phyloP scores from a whole-genome alignment of 805 yeast species.

The Wickerhamomyces ciferrii region DNA sequence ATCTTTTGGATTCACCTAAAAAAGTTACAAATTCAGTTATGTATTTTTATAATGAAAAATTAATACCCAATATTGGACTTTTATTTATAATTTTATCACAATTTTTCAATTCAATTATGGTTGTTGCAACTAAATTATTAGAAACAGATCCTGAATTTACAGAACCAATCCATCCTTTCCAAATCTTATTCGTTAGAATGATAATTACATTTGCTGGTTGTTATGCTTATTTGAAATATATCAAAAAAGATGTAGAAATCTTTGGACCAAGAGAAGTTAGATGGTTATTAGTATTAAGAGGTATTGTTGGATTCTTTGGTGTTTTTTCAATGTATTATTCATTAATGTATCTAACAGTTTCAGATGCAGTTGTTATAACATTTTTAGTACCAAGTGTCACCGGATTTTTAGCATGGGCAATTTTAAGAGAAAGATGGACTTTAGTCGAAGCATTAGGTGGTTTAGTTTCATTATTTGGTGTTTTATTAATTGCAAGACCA shows the following conservation, averaged over 20 bases:
- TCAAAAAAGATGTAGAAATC: slow-evolving; percentile 54
- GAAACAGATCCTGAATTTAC: slow-evolving; percentile 58
- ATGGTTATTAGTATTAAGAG: slow-evolving; percentile 51
- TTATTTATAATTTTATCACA: slow-evolving; percentile 56
- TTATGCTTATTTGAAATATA: slow-evolving; percentile 44
- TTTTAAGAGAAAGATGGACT: slow-evolving; percentile 64
- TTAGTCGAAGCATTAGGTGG: slow-evolving; percentile 67
- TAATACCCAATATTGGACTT: slow-evolving; percentile 40
- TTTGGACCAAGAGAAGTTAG: slow-evolving; percentile 64
- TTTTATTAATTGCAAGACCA: slow-evolving; percentile 78
- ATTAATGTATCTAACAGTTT: slow-evolving; percentile 63
- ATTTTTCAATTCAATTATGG: slow-evolving; percentile 73
- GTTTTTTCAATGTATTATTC: slow-evolving; percentile 78
- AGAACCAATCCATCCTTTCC: slow-evolving; percentile 68
- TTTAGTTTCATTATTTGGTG: slow-evolving; percentile 65
- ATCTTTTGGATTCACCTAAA: background rate
- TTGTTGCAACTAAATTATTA: slow-evolving; percentile 67
- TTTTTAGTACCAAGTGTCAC: slow-evolving; percentile 77
- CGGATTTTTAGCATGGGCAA: slow-evolving; percentile 62
- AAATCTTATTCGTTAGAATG: slow-evolving; percentile 78
- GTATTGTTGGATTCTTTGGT: slow-evolving; percentile 72
- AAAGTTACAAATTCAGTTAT: background rate
- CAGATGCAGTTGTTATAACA: slow-evolving; percentile 79
- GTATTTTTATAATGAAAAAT: slow-evolving; percentile 2
- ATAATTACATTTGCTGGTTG: slow-evolving; percentile 59